Percentiles rank a stretch among this genome's conserved stretches.
Evolutionary conservation across 1,139 yeast species (phyloP).

Genomic region (Taphrina pruni): DNA sequence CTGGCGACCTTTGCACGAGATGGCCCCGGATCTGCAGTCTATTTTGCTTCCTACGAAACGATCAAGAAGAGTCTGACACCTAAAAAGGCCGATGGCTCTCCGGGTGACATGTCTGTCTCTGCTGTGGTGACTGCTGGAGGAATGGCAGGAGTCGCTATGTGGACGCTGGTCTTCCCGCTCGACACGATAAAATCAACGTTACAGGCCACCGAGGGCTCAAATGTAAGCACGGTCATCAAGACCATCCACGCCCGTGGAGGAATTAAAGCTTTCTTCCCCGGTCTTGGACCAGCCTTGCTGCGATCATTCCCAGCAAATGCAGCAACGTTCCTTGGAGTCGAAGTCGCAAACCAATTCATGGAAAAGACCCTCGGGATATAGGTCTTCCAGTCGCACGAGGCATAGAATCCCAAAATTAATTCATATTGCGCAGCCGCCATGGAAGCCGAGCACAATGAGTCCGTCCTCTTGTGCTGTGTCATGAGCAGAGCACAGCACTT

Average conservation of each 20-base stretch:
- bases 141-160: slow-evolving; percentile 93
- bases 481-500: no score
- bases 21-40: slow-evolving; percentile 97
- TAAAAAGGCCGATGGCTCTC: slow-evolving; percentile 62
- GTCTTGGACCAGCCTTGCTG: slow-evolving; percentile 91
- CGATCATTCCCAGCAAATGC: slow-evolving; percentile 98
- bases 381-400: background rate
- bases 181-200: slow-evolving; percentile 92
- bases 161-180: slow-evolving; percentile 94
- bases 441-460: no score
- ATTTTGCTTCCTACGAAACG: slow-evolving; percentile 92
- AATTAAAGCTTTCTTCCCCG: slow-evolving; percentile 92
- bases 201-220: slow-evolving; percentile 58
- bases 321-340: slow-evolving; percentile 96
- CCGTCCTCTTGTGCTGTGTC: no score
- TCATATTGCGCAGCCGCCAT: no score
- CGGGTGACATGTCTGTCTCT: slow-evolving; percentile 79
- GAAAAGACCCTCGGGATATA: slow-evolving; percentile 39
- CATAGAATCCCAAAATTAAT: background rate
- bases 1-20: slow-evolving; percentile 92
- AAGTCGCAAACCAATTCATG: slow-evolving; percentile 75
- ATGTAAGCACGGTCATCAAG: slow-evolving; percentile 70
- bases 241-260: slow-evolving; percentile 75
- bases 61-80: slow-evolving; percentile 68
- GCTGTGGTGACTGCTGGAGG: slow-evolving; percentile 94